These are phyloP conservation scores for Puccinia hordei DNA, from an alignment of 1,284 basidiomycete genomes.

Conservation along the genomic window DNA sequence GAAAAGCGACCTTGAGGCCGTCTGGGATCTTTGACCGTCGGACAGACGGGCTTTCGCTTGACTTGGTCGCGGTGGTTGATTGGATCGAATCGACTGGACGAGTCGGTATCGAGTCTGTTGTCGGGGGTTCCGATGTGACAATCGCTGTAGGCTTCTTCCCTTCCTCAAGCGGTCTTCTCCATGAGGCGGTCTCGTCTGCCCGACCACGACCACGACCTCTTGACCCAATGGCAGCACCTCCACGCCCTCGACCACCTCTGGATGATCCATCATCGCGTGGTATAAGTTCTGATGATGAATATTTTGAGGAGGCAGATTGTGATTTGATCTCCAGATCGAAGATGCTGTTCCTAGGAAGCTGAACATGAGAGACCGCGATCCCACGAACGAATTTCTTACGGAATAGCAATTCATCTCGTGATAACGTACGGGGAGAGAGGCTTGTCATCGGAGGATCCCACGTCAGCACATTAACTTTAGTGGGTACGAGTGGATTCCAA, in stretches of 20 bases:
- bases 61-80: conserved; percentile 10
- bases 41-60: background rate
- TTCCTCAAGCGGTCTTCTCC: conserved; percentile 31
- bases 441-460: conserved; percentile 48
- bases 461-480: conserved; percentile 38
- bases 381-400: conserved; percentile 45
- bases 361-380: conserved; percentile 40
- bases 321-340: background rate
- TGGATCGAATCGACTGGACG: background rate
- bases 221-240: background rate
- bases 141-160: background rate
- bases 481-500: conserved; percentile 42
- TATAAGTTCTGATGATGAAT: background rate
- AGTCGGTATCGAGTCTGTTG: background rate
- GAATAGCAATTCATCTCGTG: conserved; percentile 48
- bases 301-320: background rate
- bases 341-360: conserved; percentile 32
- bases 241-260: conserved; percentile 37
- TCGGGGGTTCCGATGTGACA: background rate
- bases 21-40: conserved; percentile 37
- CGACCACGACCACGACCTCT: conserved; percentile 32
- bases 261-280: conserved; percentile 15
- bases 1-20: conserved; percentile 45
- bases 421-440: conserved; percentile 39
- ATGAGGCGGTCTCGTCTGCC: conserved; percentile 37